Evolutionary conservation across 345 rosid genomes (phyloP).

Genomic region (Sonneratia alba): DNA sequence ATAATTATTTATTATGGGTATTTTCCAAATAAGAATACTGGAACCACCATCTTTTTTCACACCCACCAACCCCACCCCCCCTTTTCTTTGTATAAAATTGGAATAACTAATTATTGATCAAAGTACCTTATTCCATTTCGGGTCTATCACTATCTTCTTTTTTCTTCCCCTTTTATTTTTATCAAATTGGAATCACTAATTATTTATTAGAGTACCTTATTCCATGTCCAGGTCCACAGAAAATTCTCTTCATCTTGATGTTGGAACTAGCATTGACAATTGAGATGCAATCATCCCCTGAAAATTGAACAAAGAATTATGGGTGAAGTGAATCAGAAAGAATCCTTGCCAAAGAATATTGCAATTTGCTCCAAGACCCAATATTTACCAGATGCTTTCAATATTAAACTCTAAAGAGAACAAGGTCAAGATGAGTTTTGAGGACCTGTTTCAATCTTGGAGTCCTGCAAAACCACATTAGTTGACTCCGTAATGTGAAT

Average conservation of each 20-base stretch:
- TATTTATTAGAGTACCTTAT: constrained; percentile 38
- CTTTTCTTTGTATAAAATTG: neutral
- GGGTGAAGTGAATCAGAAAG: no score
- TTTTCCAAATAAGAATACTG: neutral
- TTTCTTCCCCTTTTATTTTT: no score
- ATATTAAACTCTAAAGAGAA: neutral
- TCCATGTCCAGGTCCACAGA: constrained; percentile 98
- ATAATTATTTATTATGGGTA: neutral
- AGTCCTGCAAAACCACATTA: constrained; percentile 61
- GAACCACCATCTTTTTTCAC: neutral
- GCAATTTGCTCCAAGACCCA: neutral
- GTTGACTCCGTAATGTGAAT: constrained; percentile 80
- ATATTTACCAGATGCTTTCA: neutral
- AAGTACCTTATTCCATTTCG: no score
- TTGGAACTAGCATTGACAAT: constrained; percentile 71
- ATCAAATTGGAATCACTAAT: neutral
- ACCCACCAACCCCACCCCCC: no score
- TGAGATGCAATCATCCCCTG: constrained; percentile 94
- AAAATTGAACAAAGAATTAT: neutral
- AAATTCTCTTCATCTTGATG: constrained; percentile 78
- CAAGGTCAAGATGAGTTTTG: neutral
- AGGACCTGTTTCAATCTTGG: constrained; percentile 95
- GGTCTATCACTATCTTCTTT: no score
- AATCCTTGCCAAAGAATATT: no score
- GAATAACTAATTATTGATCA: no score